Conservation (phyloP, 1,284 basidiomycete genomes). For the Chiua sp. region DNA sequence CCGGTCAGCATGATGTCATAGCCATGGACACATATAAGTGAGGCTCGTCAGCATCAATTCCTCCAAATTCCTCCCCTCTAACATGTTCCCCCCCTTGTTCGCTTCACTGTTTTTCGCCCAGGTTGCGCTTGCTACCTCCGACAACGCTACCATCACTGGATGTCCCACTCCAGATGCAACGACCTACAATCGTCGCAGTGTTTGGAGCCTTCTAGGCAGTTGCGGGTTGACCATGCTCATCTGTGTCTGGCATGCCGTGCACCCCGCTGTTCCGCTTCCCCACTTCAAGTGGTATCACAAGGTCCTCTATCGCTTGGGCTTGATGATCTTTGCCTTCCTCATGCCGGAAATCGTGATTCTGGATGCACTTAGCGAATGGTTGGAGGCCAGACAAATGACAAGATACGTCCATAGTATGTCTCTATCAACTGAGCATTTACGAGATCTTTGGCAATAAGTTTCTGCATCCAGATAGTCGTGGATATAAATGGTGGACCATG, state of each 20-base stretch:
- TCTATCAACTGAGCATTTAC: too few species aligned
- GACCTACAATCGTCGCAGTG: background rate
- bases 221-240: slow-evolving; percentile 26
- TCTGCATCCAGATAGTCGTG: background rate
- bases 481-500: slow-evolving; percentile 16
- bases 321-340: slow-evolving; percentile 30
- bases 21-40: too few species aligned
- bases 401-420: too few species aligned
- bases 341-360: slow-evolving; percentile 23
- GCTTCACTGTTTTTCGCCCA: background rate
- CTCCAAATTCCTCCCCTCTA: background rate
- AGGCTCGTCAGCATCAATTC: too few species aligned
- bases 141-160: background rate
- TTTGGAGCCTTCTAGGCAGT: background rate
- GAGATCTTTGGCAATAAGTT: too few species aligned
- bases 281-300: background rate
- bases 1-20: too few species aligned
- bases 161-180: background rate
- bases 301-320: slow-evolving; percentile 7
- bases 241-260: slow-evolving; percentile 41
- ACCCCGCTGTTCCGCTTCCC: slow-evolving; percentile 38
- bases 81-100: background rate
- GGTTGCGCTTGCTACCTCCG: background rate
- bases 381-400: slow-evolving; percentile 12
- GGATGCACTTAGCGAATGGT: slow-evolving; percentile 32